Evolutionary conservation across 75 land plant species (phyloP), one percentile per base, ranked within the genome.

Genomic region (Pseudotsuga menziesii): DNA sequence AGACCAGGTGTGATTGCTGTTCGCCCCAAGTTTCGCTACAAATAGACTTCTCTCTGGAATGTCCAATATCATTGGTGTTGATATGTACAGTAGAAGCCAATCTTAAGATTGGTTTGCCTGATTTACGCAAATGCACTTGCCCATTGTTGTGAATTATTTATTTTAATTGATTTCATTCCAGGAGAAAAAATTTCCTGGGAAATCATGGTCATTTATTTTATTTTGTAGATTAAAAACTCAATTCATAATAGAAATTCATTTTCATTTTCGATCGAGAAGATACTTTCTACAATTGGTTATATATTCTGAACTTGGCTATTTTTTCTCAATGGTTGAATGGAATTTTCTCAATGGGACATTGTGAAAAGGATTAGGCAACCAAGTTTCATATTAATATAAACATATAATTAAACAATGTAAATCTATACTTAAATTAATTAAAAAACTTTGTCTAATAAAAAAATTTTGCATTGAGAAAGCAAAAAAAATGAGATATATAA

Each of bases 1-100:
- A 90, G 90, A 71, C 85, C 94, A 12, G 94, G 94, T 11, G 86
- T 86, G 39, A 74, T 92, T 56, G 77, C 80, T 23, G 88, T 92
- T 75, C 73, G 86, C 11, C 94, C 92, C 1, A 92, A 92, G 80
- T 88, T 90, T 69, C 91, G 91, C 59, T 73, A 72, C 58, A 66
- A 73, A 20, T 86, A 74, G 83, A 61, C 1, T 14, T 3, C 58
- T 4, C 75, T 26, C n/a, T 25, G 19, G 19, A 27, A 55, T 16
- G 36, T 36, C 17, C 27, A 56, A 16, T 2, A 25, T 56, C 15
- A 8, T 19, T 52, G 23, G 4, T 26, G 59, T 25, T 20, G 15
- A 41, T 69, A 27, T 69, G 72, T 69, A 69, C n/a, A n/a, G n/a
- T n/a, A 69, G 14, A 9, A 36, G 20, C 0, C 25, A 69, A 39